Base-by-base conservation (phyloP, 2,329 filamentous ascomycete genomes). In the Rhinocladiella mackenziei region DNA sequence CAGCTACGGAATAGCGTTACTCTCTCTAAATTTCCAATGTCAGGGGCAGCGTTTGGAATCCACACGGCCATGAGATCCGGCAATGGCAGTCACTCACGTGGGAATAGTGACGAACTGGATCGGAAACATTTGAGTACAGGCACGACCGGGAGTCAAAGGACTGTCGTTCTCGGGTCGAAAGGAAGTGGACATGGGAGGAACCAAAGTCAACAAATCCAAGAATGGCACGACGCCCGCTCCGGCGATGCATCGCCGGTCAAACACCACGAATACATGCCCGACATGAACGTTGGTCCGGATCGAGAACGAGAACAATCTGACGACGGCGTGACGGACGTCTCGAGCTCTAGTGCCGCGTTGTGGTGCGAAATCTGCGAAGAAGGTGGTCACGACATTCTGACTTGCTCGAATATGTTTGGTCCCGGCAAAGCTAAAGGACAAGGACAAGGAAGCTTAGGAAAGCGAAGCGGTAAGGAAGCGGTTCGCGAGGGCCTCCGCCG, bases 311-410 rank as follows among this genome's bases (percentile, higher is more conserved):
- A 19, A 22, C n/a, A n/a, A n/a, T 45, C 42, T 19, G 50, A 45
- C 14, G 48, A 48, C 19, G 48, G 37, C 10, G 50, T 50, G 6
- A 76, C 79, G 15, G 86, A 84, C 28, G 86, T 89, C 61, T 81
- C 75, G 57, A 85, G 80, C 62, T 78, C 75, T 13, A 56, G 46
- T 25, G 48, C 54, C 4, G 39, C 44, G 11, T 75, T 89, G 51
- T 94, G 86, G 85, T 97, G 91, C 66, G 92, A 97, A 68, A 92
- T 97, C 51, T 97, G 91, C 68, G 89, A 96, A 69, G 86, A 86
- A 23, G 77, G 80, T 34, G 89, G 91, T 11, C 91, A 97, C 61
- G 91, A 97, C 59, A 95, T 97, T 49, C 73, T 97, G 44, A 94
- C 86, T 15, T 97, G 91, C 73, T 89, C 86, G 40, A 91, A 88